Evolutionary conservation across 1,139 yeast species (phyloP).

Genomic region (Yamadazyma trypodendri): DNA sequence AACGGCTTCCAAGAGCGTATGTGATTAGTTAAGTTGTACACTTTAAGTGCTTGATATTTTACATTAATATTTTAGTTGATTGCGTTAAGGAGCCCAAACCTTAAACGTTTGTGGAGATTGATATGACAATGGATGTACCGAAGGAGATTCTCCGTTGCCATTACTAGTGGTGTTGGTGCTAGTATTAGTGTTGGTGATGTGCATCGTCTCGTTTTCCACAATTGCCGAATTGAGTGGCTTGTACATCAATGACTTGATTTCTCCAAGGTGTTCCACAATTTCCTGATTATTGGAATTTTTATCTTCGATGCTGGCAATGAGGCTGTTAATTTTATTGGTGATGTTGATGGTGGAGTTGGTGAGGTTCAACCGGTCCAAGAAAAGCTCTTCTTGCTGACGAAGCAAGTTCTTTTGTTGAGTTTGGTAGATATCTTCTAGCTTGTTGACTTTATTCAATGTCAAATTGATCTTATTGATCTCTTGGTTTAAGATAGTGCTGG

Average conservation of each 20-base stretch:
- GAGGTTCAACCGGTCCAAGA: conserved; percentile 74
- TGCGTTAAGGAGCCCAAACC: conserved; percentile 67
- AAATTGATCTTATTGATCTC: conserved; percentile 75
- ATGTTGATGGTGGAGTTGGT: conserved; percentile 58
- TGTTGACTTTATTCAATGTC: conserved; percentile 67
- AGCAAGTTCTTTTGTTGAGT: conserved; percentile 73
- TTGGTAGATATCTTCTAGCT: conserved; percentile 76
- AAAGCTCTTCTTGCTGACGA: conserved; percentile 77
- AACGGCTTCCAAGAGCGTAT: too few relatives aligned
- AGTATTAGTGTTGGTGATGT: neutral
- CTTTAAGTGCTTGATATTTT: neutral
- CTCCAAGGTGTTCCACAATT: conserved; percentile 24
- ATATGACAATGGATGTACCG: conserved; percentile 67
- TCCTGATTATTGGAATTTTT: conserved; percentile 1
- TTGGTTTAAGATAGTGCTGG: conserved; percentile 62
- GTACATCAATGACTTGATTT: conserved; percentile 48
- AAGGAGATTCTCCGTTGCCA: conserved; percentile 27
- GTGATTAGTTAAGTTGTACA: too few relatives aligned
- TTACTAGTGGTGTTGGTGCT: conserved; percentile 3
- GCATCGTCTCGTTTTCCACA: conserved; percentile 12
- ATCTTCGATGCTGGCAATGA: conserved; percentile 37
- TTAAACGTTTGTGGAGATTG: conserved; percentile 84
- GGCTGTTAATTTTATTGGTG: conserved; percentile 48
- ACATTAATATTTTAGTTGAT: neutral
- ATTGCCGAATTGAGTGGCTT: conserved; percentile 48